These are phyloP conservation scores for Exophiala alcalophila DNA, from an alignment of 2,329 filamentous ascomycete genomes.

Conservation along the genomic window DNA sequence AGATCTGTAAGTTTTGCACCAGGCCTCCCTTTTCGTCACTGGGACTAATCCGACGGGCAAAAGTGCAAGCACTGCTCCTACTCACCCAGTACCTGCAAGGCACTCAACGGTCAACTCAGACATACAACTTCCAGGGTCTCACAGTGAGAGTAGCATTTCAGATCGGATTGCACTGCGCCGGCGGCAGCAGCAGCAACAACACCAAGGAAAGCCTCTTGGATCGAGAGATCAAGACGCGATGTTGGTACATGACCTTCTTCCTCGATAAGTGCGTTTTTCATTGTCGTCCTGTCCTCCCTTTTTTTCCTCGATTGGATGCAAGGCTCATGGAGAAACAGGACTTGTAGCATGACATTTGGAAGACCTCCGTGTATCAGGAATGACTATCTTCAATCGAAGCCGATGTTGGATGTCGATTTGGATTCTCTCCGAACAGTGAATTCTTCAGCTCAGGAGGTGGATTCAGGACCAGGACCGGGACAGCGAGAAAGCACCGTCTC, in stretches of 20 bases:
- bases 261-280: not conserved
- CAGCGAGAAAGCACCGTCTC: too few relatives aligned
- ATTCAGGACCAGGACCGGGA: too few relatives aligned
- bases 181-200: not conserved
- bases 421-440: too few relatives aligned
- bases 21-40: not conserved
- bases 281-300: not conserved
- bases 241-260: constrained; percentile 2
- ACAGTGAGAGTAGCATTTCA: not conserved
- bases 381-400: constrained; percentile 1
- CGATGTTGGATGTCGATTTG: too few relatives aligned
- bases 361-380: constrained; percentile 1
- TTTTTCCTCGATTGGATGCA: too few relatives aligned
- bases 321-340: too few relatives aligned
- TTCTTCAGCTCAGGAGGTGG: too few relatives aligned
- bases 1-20: not conserved
- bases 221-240: constrained; percentile 1
- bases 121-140: constrained; percentile 5
- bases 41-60: not conserved
- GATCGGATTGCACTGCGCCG: constrained; percentile 1
- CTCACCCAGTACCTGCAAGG: constrained; percentile 9
- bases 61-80: constrained; percentile 4
- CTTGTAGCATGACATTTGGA: constrained; percentile 5
- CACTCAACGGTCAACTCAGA: not conserved
- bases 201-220: not conserved